These are phyloP conservation scores for Chrysoporthe puriensis DNA, from an alignment of 2,329 filamentous ascomycete genomes.

Conservation along the genomic window DNA sequence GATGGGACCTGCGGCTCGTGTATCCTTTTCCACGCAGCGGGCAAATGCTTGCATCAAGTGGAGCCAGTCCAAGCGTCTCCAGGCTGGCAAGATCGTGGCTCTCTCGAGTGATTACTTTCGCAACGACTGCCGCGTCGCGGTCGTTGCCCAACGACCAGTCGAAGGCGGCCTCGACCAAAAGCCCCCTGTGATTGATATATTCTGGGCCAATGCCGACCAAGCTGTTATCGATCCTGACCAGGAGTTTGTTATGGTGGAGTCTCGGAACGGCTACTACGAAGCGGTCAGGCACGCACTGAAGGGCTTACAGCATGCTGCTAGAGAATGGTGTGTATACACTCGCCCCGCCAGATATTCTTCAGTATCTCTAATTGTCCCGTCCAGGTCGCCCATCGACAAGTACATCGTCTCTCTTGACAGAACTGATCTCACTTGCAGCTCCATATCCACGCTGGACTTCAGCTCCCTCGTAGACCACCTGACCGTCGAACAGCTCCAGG, in stretches of 20 bases:
- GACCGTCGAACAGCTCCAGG: constrained; percentile 24
- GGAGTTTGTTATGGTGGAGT: constrained; percentile 80
- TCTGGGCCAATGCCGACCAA: constrained; percentile 65
- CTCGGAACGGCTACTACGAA: constrained; percentile 76
- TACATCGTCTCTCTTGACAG: constrained; percentile 59
- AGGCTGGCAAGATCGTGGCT: constrained; percentile 56
- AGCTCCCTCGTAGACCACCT: constrained; percentile 38
- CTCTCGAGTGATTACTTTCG: constrained; percentile 65
- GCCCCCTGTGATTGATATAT: constrained; percentile 75
- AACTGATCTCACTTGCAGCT: constrained; percentile 36
- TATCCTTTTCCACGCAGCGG: constrained; percentile 71
- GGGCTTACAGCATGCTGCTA: constrained; percentile 66
- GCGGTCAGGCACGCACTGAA: constrained; percentile 72
- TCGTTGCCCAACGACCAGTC: constrained; percentile 71
- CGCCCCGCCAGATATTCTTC: not conserved
- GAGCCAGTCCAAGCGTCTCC: constrained; percentile 55
- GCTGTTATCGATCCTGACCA: constrained; percentile 68
- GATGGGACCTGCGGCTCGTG: constrained; percentile 65
- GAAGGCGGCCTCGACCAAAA: constrained; percentile 62
- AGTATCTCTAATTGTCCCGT: not conserved
- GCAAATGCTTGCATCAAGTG: constrained; percentile 71
- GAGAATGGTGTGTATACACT: constrained; percentile 38
- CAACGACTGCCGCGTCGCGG: constrained; percentile 68
- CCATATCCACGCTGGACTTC: constrained; percentile 40
- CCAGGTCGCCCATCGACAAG: constrained; percentile 62